Percentiles rank a stretch among this genome's conserved stretches.
Conservation (phyloP, 352 stramenopile species). For the Globisporangium iwayamae region DNA sequence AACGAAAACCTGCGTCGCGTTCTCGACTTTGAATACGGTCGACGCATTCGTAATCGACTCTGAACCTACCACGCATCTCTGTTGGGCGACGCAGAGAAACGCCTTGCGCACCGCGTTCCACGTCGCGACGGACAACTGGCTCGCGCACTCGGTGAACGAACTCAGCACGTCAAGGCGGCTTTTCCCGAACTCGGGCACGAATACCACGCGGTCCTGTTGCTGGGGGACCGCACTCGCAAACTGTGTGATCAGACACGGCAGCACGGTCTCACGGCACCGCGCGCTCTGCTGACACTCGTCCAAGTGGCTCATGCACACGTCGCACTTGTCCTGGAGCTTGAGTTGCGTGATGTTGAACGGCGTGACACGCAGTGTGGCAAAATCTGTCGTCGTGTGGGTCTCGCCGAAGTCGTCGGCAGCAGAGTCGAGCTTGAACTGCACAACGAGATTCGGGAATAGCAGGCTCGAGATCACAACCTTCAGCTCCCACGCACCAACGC, state of each 20-base stretch:
- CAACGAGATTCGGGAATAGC: slow-evolving; percentile 10
- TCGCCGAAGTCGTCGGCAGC: background rate
- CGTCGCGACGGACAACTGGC: background rate
- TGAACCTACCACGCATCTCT: slow-evolving; percentile 1
- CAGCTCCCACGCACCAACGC: slow-evolving; percentile 1
- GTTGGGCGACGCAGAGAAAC: slow-evolving; percentile 4
- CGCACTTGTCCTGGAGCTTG: background rate
- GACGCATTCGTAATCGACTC: background rate
- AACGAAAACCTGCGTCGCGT: slow-evolving; percentile 13
- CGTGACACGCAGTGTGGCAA: slow-evolving; percentile 5
- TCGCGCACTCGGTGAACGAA: background rate
- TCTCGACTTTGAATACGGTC: slow-evolving; percentile 10
- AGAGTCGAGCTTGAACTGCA: slow-evolving; percentile 8
- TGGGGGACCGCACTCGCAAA: background rate
- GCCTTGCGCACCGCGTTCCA: slow-evolving; percentile 10
- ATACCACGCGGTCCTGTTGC: background rate
- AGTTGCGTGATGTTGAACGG: slow-evolving; percentile 7
- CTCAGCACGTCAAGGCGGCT: slow-evolving; percentile 1
- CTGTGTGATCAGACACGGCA: slow-evolving; percentile 8
- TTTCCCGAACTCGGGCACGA: background rate
- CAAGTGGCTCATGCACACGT: background rate
- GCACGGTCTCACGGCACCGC: slow-evolving; percentile 5
- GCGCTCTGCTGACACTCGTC: slow-evolving; percentile 7
- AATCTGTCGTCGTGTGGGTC: background rate
- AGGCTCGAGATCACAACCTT: slow-evolving; percentile 11